Conservation (phyloP, 1,284 basidiomycete genomes). For the Ceratobasidium sp. region DNA sequence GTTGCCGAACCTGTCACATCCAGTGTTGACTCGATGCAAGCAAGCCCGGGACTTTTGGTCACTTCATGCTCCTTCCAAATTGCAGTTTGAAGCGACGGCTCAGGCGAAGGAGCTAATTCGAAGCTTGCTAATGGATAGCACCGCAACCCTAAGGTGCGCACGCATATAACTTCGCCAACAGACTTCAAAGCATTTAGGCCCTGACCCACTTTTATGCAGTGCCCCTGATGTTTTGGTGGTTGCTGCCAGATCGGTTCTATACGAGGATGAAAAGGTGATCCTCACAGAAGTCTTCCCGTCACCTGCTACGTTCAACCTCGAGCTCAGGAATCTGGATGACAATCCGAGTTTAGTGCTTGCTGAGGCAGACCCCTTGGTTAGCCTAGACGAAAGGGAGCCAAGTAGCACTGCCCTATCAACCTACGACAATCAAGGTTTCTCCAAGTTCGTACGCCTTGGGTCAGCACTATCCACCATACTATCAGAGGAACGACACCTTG, state of each 20-base stretch:
- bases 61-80: neutral
- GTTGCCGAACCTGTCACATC: neutral
- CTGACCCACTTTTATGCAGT: no score
- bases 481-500: slow-evolving; percentile 64
- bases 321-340: slow-evolving; percentile 6
- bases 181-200: no score
- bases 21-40: neutral
- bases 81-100: neutral
- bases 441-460: slow-evolving; percentile 69
- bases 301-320: neutral
- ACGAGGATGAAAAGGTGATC: slow-evolving; percentile 14
- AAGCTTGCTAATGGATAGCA: slow-evolving; percentile 1
- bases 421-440: slow-evolving; percentile 61
- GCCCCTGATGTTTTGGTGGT: slow-evolving; percentile 2
- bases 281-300: slow-evolving; percentile 7
- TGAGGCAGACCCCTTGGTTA: slow-evolving; percentile 35
- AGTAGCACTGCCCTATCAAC: neutral
- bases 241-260: slow-evolving; percentile 6
- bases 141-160: neutral
- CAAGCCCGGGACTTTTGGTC: neutral
- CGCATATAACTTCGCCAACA: neutral
- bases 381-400: neutral
- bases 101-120: neutral
- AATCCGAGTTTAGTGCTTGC: slow-evolving; percentile 27
- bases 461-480: slow-evolving; percentile 67